Conservation (phyloP, 2,329 filamentous ascomycete species). For the Arachnomyces sp. region DNA sequence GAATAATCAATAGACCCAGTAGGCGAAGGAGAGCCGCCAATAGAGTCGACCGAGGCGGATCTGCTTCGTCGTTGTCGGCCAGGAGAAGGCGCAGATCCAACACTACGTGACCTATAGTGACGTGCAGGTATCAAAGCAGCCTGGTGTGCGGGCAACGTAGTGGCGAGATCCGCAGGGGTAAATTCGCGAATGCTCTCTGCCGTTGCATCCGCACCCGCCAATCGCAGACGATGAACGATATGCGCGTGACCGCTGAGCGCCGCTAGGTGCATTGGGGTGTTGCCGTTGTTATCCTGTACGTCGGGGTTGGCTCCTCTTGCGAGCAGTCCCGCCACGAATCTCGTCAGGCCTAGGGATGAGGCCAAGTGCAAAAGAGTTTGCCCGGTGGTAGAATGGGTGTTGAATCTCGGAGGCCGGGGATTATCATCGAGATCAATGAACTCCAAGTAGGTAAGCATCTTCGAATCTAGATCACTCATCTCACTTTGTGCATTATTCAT, state of each 20-base stretch:
- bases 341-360: conserved; percentile 64
- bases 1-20: conserved; percentile 40
- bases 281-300: conserved; percentile 67
- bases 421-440: conserved; percentile 72
- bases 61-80: conserved; percentile 56
- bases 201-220: conserved; percentile 64
- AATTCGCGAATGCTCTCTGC: conserved; percentile 63
- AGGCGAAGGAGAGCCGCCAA: conserved; percentile 53
- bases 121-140: conserved; percentile 56
- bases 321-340: conserved; percentile 69
- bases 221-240: conserved; percentile 67
- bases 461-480: conserved; percentile 53
- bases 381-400: conserved; percentile 55
- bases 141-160: conserved; percentile 56
- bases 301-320: conserved; percentile 72
- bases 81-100: conserved; percentile 47
- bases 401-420: conserved; percentile 58
- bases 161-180: conserved; percentile 63
- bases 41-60: conserved; percentile 57
- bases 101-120: conserved; percentile 60
- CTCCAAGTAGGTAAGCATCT: conserved; percentile 67
- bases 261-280: conserved; percentile 75
- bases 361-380: conserved; percentile 78
- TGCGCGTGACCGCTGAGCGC: conserved; percentile 67
- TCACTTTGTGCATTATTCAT: conserved; percentile 33